Percentiles rank a stretch among this genome's conserved stretches.
phyloP scores from a whole-genome alignment of 2,329 filamentous ascomycete species.

The Amauroascus niger region DNA sequence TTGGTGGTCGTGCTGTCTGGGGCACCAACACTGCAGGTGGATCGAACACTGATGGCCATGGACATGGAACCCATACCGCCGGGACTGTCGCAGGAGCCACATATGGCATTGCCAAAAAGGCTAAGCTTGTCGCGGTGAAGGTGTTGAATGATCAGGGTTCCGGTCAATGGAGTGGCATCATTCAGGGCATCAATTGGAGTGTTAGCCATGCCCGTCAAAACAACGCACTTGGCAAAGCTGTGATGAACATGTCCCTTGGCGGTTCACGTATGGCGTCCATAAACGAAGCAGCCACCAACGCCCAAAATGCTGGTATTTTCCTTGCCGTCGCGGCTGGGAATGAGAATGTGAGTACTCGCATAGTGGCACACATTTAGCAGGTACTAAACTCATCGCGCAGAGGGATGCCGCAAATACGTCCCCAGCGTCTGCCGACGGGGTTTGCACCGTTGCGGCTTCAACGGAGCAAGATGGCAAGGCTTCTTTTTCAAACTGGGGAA shows the following conservation, averaged over 20 bases:
- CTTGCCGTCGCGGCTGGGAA: constrained; percentile 37
- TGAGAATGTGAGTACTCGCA: constrained; percentile 20
- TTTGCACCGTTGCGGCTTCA: constrained; percentile 37
- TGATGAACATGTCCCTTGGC: constrained; percentile 32
- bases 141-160: constrained; percentile 39
- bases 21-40: constrained; percentile 27
- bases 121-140: constrained; percentile 41
- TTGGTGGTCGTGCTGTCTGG: constrained; percentile 29
- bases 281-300: constrained; percentile 32
- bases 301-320: constrained; percentile 31
- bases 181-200: constrained; percentile 41
- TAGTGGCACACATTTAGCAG: neutral
- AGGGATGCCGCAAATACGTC: constrained; percentile 27
- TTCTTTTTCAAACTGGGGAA: constrained; percentile 35
- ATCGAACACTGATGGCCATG: constrained; percentile 20
- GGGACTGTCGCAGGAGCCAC: constrained; percentile 29
- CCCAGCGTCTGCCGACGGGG: constrained; percentile 33
- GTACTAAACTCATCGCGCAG: constrained; percentile 10
- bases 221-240: constrained; percentile 24
- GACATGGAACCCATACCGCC: constrained; percentile 35
- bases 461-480: constrained; percentile 28
- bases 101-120: constrained; percentile 33
- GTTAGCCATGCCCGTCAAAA: constrained; percentile 26
- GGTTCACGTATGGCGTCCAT: constrained; percentile 28
- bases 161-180: constrained; percentile 39